These are phyloP conservation scores for Podospora appendiculata DNA, from an alignment of 495 filamentous ascomycete genomes.

Conservation along the genomic window DNA sequence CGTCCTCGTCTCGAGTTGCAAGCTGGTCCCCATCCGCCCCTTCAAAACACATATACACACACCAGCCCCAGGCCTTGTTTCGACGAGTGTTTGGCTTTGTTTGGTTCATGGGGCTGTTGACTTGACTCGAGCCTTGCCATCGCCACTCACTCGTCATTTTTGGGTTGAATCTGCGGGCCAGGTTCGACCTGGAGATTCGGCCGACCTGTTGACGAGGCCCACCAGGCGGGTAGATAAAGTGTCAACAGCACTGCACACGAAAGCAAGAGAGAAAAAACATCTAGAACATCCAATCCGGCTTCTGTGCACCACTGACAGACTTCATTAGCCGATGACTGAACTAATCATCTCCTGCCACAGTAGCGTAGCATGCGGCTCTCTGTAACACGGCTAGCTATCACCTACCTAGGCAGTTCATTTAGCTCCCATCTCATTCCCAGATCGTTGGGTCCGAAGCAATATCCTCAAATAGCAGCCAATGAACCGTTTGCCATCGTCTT, in stretches of 20 bases:
- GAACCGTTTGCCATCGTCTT: not conserved
- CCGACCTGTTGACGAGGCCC: not conserved
- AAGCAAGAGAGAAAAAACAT: too few relatives aligned
- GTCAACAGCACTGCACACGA: too few relatives aligned
- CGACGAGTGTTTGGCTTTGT: conserved; percentile 7
- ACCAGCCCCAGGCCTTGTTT: conserved; percentile 5
- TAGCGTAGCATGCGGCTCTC: not conserved
- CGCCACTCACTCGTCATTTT: not conserved
- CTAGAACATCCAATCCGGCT: too few relatives aligned
- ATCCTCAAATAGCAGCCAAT: not conserved
- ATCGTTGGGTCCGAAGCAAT: not conserved
- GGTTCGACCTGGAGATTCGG: not conserved
- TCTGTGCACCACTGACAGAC: too few relatives aligned
- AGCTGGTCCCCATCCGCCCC: not conserved
- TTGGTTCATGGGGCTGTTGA: not conserved
- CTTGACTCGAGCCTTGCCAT: not conserved
- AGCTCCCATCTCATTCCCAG: not conserved
- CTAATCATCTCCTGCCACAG: too few relatives aligned
- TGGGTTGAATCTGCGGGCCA: not conserved
- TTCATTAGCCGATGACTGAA: too few relatives aligned
- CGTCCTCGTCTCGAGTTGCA: conserved; percentile 7
- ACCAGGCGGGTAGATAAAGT: not conserved
- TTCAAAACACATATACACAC: too few relatives aligned
- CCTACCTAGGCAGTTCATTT: not conserved
- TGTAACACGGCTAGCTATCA: not conserved